Evolutionary conservation across 768 basidiomycete species (phyloP).

Genomic region (Leucocoprinus leucothites): DNA sequence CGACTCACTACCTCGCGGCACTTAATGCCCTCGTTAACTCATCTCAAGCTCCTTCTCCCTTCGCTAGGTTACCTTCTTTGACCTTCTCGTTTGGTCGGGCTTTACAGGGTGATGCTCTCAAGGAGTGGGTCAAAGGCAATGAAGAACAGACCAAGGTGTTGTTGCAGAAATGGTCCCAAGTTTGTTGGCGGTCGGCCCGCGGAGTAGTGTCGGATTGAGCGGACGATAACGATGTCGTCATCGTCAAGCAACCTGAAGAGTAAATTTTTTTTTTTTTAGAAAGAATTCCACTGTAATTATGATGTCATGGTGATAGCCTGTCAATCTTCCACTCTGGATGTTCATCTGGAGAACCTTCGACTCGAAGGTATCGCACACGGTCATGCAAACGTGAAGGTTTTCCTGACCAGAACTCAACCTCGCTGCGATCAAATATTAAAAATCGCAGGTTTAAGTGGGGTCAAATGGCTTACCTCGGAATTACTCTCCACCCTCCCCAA

Average conservation of each 20-base stretch:
- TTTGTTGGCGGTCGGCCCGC: constrained; percentile 38
- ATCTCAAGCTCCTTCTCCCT: constrained; percentile 29
- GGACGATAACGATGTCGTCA: background rate
- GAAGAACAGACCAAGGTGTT: constrained; percentile 33
- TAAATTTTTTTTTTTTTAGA: background rate
- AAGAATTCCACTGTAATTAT: background rate
- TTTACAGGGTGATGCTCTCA: constrained; percentile 47
- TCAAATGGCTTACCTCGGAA: constrained; percentile 68
- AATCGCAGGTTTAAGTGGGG: background rate
- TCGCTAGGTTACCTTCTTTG: constrained; percentile 38
- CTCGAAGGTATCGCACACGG: constrained; percentile 74
- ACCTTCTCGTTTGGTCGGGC: constrained; percentile 50
- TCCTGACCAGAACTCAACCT: constrained; percentile 97
- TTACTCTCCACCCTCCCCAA: constrained; percentile 95
- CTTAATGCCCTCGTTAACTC: constrained; percentile 35
- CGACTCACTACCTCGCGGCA: constrained; percentile 38
- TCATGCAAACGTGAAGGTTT: constrained; percentile 94
- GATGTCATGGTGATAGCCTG: constrained; percentile 57
- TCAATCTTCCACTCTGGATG: constrained; percentile 72
- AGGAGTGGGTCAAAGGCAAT: constrained; percentile 44
- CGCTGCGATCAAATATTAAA: constrained; percentile 44
- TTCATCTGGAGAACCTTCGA: constrained; percentile 43
- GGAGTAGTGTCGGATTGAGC: constrained; percentile 23
- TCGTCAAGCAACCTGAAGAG: constrained; percentile 6
- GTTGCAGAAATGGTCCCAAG: constrained; percentile 40